phyloP scores from a whole-genome alignment of 1,284 basidiomycete genomes.

The Spongiforma sp. region DNA sequence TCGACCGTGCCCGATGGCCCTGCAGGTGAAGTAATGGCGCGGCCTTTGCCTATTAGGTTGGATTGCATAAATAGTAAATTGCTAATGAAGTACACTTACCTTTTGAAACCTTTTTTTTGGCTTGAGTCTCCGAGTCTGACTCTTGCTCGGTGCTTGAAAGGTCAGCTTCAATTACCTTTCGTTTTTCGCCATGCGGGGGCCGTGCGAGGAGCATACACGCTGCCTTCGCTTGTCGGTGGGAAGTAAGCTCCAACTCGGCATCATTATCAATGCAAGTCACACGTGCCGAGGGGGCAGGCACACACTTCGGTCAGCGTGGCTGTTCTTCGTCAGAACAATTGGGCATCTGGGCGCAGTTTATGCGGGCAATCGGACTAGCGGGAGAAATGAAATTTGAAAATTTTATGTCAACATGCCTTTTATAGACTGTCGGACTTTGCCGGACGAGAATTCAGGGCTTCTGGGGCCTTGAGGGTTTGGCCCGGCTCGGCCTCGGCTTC shows the following conservation, averaged over 20 bases:
- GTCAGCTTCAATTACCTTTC: background rate
- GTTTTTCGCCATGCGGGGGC: background rate
- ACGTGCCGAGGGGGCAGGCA: background rate
- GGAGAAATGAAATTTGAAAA: too few relatives aligned
- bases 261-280: conserved; percentile 3
- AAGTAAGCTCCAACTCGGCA: conserved; percentile 4
- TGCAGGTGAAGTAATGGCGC: background rate
- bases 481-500: too few relatives aligned
- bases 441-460: too few relatives aligned
- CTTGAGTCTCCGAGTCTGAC: background rate
- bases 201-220: background rate
- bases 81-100: background rate
- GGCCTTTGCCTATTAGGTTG: background rate
- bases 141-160: background rate
- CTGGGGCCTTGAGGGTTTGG: too few relatives aligned
- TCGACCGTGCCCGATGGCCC: background rate
- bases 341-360: too few relatives aligned
- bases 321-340: too few relatives aligned
- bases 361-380: too few relatives aligned
- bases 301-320: too few relatives aligned
- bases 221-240: background rate
- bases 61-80: background rate
- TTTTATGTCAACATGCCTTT: too few relatives aligned
- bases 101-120: background rate
- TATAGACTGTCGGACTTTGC: too few relatives aligned